phyloP scores from a whole-genome alignment of 257 asterid species.

The Ajuga chamaepitys region DNA sequence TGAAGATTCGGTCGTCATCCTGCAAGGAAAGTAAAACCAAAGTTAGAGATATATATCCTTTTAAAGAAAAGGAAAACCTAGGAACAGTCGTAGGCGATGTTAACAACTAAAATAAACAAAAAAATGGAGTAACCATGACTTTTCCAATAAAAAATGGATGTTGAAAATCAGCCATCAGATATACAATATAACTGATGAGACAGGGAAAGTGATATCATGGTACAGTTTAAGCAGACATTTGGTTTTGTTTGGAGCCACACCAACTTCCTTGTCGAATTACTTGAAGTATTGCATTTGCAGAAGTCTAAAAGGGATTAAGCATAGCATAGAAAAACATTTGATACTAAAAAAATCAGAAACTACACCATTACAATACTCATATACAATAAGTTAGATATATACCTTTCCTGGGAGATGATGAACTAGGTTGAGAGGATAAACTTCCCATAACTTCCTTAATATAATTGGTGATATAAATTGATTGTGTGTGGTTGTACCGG shows the following conservation, averaged over 20 bases:
- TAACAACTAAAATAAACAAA: neutral
- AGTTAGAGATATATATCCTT: slow-evolving; percentile 11
- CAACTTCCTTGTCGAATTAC: no score
- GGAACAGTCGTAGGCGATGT: neutral
- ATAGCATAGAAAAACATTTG: neutral
- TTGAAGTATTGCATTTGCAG: neutral
- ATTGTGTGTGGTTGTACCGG: slow-evolving; percentile 14
- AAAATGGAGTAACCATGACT: neutral
- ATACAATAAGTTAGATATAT: slow-evolving; percentile 7
- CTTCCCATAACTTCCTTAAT: slow-evolving; percentile 71
- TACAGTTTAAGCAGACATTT: neutral
- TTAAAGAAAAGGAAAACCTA: neutral
- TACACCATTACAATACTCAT: neutral
- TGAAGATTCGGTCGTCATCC: slow-evolving; percentile 59
- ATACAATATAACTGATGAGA: slow-evolving; percentile 6
- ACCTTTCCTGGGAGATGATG: slow-evolving; percentile 57
- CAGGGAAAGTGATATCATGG: neutral
- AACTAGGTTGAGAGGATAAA: slow-evolving; percentile 54
- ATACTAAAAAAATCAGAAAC: neutral
- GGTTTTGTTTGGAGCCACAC: neutral
- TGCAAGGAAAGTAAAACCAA: slow-evolving; percentile 35
- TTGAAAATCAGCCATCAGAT: neutral
- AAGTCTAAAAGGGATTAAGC: no score
- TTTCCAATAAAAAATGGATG: slow-evolving; percentile 2
- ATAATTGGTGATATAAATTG: slow-evolving; percentile 36